A percentile compares a stretch with the other conserved stretches of the same genome.
phyloP scores from a whole-genome alignment of 2,329 filamentous ascomycete genomes.

The Pseudocercospora fuligena region DNA sequence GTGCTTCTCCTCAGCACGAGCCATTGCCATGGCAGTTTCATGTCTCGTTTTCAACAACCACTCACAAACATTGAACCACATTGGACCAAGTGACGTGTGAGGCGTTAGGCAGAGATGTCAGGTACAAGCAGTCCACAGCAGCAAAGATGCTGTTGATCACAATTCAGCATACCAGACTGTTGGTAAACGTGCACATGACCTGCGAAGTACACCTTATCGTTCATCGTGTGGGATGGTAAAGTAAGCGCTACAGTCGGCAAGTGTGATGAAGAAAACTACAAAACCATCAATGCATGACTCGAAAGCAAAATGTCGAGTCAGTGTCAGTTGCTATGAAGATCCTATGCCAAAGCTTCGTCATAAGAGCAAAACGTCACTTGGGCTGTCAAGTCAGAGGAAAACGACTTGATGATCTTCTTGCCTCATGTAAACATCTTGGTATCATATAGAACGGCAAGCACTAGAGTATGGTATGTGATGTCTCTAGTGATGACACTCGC shows the following conservation, averaged over 20 bases:
- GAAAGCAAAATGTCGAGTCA: background rate
- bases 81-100: background rate
- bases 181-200: background rate
- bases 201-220: background rate
- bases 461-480: background rate
- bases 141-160: background rate
- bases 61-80: background rate
- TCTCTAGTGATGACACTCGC: background rate
- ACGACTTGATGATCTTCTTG: background rate
- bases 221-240: background rate
- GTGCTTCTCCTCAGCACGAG: background rate
- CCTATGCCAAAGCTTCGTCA: background rate
- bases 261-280: no score
- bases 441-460: background rate
- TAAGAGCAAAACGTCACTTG: background rate
- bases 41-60: background rate
- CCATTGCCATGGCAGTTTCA: background rate
- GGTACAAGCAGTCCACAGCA: background rate
- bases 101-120: background rate
- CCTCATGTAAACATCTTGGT: background rate
- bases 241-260: background rate
- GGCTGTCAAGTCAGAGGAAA: background rate
- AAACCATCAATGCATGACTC: background rate
- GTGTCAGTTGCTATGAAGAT: background rate
- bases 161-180: background rate